Conservation (phyloP, 768 basidiomycete species). For the Amanita exitialis region DNA sequence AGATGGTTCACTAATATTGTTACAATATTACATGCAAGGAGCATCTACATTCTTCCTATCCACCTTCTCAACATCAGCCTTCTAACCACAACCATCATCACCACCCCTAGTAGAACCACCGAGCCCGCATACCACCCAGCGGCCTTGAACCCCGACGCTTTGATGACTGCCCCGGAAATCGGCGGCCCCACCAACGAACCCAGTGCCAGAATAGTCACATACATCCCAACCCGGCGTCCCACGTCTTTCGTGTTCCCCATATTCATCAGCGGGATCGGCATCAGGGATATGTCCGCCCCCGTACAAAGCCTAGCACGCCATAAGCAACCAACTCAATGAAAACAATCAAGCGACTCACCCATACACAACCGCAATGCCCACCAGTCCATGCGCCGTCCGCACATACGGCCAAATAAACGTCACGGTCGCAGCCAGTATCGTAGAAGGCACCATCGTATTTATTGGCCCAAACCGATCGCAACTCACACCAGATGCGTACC, state of each 20-base stretch:
- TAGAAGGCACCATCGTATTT: slow-evolving; percentile 62
- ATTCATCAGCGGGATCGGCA: slow-evolving; percentile 46
- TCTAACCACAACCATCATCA: slow-evolving; percentile 16
- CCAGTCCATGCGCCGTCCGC: slow-evolving; percentile 28
- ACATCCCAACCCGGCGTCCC: slow-evolving; percentile 58
- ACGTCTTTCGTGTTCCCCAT: slow-evolving; percentile 54
- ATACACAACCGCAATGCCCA: slow-evolving; percentile 50
- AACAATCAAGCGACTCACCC: slow-evolving; percentile 31
- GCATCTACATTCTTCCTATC: slow-evolving; percentile 14
- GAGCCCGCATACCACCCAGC: slow-evolving; percentile 51
- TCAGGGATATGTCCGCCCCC: slow-evolving; percentile 50
- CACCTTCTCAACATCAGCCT: slow-evolving; percentile 14
- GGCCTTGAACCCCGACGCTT: slow-evolving; percentile 38
- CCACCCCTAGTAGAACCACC: slow-evolving; percentile 16
- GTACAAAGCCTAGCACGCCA: slow-evolving; percentile 36
- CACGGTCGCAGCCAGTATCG: slow-evolving; percentile 39
- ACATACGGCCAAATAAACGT: slow-evolving; percentile 70
- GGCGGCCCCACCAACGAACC: slow-evolving; percentile 64
- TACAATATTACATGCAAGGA: too few species aligned
- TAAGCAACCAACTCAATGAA: background rate
- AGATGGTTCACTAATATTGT: background rate
- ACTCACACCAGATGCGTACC: slow-evolving; percentile 41
- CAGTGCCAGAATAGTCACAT: slow-evolving; percentile 46
- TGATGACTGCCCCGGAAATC: slow-evolving; percentile 60
- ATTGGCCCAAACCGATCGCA: slow-evolving; percentile 52